Evolutionary conservation across 2,329 filamentous ascomycete genomes (phyloP), one percentile per base, ranked within the genome.

Genomic region (Colletotrichum eleusines): DNA sequence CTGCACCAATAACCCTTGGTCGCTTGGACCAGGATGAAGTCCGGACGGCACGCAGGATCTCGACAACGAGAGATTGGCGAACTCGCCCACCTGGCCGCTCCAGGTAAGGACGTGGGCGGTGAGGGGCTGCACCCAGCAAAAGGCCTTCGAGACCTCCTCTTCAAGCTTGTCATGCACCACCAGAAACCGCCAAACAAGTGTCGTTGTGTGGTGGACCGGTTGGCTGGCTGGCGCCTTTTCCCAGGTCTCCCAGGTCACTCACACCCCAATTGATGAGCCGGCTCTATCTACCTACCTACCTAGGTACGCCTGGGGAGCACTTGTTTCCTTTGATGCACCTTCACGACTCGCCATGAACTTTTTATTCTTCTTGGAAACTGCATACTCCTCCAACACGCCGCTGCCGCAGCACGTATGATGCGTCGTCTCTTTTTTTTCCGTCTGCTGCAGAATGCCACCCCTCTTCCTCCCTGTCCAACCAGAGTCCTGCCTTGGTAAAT

Each of bases 21-120:
- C 42, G 42, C 46, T 20, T 35, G 40, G 16, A 20, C 66, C n/a
- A 66, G 46, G 61, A 26, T 66, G 20, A 20, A 18, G 46, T 51
- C 18, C n/a, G 35, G 26, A 48, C 54, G 55, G 35, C 28, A 44
- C 51, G 26, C 44, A 61, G 67, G 40, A 70, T 72, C 69, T 72
- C 66, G 50, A 31, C 48, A 57, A 26, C n/a, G 5, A 72, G 69
- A 70, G 69, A 72, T 72, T 72, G 66, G 55, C 66, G 69, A 72
- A 53, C 31, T 57, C 42, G 61, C 60, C 59, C 55, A 33, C 50
- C n/a, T 48, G 60, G 60, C 53, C 33, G 42, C 60, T 28, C 42
- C 48, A 48, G 42, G 33, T n/a, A 57, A 31, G 46, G 38, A 53
- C 20, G 44, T 63, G 50, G 38, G 28, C 18, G 44, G 35, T 50